Conservation (phyloP, 106 monocot species). For the Gastrodia elata region DNA sequence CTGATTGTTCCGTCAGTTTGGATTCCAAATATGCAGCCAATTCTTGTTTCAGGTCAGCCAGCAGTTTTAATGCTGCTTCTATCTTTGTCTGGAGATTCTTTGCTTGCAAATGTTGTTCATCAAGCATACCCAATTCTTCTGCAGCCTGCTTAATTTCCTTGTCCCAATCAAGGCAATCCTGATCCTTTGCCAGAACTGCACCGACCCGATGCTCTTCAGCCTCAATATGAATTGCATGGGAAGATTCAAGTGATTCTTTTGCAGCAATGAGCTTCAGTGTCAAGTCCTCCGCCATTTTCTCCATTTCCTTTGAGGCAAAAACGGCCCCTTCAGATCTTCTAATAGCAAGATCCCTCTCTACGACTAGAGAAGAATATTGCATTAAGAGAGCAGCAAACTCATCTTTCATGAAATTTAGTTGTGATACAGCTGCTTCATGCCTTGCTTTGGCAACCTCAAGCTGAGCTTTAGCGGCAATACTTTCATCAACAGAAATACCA, state of each 20-base stretch:
- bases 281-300: slow-evolving; percentile 20
- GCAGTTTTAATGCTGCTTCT: slow-evolving; percentile 2
- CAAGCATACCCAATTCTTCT: slow-evolving; percentile 10
- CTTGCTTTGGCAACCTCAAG: slow-evolving; percentile 18
- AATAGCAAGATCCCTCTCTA: slow-evolving; percentile 12
- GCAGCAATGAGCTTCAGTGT: slow-evolving; percentile 16
- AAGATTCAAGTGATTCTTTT: slow-evolving; percentile 22
- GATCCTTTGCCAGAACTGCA: slow-evolving; percentile 19
- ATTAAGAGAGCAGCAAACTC: slow-evolving; percentile 7
- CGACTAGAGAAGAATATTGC: slow-evolving; percentile 7
- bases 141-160: slow-evolving; percentile 23
- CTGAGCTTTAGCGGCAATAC: slow-evolving; percentile 20
- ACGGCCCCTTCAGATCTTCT: slow-evolving; percentile 15
- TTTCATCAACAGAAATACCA: slow-evolving; percentile 19
- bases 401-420: slow-evolving; percentile 15
- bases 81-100: slow-evolving; percentile 17
- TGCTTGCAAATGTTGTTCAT: slow-evolving; percentile 10
- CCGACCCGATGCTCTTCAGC: slow-evolving; percentile 26
- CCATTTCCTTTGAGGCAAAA: slow-evolving; percentile 12
- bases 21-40: slow-evolving; percentile 18
- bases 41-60: slow-evolving; percentile 10
- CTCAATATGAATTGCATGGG: slow-evolving; percentile 26
- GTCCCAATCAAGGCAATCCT: slow-evolving; percentile 23
- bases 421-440: slow-evolving; percentile 15
- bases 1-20: slow-evolving; percentile 13